Base-by-base conservation (phyloP, 2,329 filamentous ascomycete genomes). In the Trichoderma breve region DNA sequence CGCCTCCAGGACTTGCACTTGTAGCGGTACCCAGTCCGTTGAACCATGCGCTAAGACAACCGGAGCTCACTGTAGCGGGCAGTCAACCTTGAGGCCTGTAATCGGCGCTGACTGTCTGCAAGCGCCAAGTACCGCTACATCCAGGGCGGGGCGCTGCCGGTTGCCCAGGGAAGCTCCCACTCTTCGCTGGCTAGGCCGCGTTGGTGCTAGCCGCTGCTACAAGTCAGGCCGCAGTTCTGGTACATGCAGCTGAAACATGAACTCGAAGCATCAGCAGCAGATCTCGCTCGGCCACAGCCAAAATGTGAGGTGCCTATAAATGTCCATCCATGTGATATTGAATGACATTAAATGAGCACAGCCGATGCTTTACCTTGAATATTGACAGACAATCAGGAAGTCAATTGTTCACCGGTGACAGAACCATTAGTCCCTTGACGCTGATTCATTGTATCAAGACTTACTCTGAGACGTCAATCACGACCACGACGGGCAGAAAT, bases 151-250 rank as follows among this genome's bases (percentile, higher is more conserved):
- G 61, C 36, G 34, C 24, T 63, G 53, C 5, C 30, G n/a, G 65
- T 24, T 58, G 65, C 39, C 34, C 32, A 26, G 47, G 43, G 24
- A 32, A 32, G 62, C 62, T 65, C 11, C 47, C 47, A 53, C n/a
- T 14, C 34, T 36, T 36, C 7, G 32, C 7, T 32, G 18, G 26
- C 69, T 65, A 71, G 8, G 51, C 69, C 63, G 69, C 43, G 69
- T 63, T 32, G 11, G 69, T 71, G 7, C 69, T 71, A 71, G 69
- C 69, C 47, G 39, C 47, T 14, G 30, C 6, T 14, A n/a, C 9
- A 55, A 47, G 67, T 53, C 36, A 53, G 26, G 55, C 43, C 51
- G 55, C 28, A n/a, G 30, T 57, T 28, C 53, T 18, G 12, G 26
- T 57, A 57, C 53, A 28, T 28, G 53, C 21, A 51, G 21, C 60